Evolutionary conservation across 495 filamentous ascomycete species (phyloP), one percentile per base, ranked within the genome.

Genomic region (Xylaria castorea): DNA sequence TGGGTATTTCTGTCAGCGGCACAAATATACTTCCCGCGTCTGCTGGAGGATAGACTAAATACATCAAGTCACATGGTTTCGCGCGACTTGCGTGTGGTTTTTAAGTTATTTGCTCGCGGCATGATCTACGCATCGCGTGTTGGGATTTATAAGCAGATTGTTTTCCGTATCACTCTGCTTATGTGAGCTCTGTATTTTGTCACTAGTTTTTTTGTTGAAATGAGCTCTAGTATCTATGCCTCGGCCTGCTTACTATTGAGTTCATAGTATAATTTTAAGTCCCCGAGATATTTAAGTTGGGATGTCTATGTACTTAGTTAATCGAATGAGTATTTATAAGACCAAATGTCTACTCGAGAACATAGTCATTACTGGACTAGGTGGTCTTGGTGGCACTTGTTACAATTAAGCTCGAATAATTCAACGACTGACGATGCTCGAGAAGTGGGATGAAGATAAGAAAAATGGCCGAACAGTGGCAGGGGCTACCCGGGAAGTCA

Each of bases 31-130:
- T n/a, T 50, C 5, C 46, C 18, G 20, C n/a, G 1, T 50, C 5
- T 50, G 46, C 46, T 50, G 44, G 44, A 20, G 44, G 44, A 20
- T 20, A 20, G 18, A 16, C 6, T 1, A 48, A 3, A 12, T 12
- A 20, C 16, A 38, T 8, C 40, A 64, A 67, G 46, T 67, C 64
- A 67, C 64, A 53, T 53, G 64, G 46, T 53, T 38, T 67, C 64
- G 64, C 64, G 64, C 8, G 11, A 38, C 46, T 22, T 16, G 46
- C 44, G 64, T 46, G 46, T 46, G 20, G 11, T n/a, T 46, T 46
- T 32, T 36, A 25, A 16, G 1, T 50, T 50, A 4, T 40, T 40
- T n/a, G 2, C 20, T n/a, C 14, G 42, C 27, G 61, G 46, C 18
- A 14, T 34, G 48, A 25, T 48, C 18, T 48, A 6, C 18, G 18